Evolutionary conservation across 805 yeast genomes (phyloP), one percentile per base, ranked within the genome.

Genomic region (Candida hungchunana): DNA sequence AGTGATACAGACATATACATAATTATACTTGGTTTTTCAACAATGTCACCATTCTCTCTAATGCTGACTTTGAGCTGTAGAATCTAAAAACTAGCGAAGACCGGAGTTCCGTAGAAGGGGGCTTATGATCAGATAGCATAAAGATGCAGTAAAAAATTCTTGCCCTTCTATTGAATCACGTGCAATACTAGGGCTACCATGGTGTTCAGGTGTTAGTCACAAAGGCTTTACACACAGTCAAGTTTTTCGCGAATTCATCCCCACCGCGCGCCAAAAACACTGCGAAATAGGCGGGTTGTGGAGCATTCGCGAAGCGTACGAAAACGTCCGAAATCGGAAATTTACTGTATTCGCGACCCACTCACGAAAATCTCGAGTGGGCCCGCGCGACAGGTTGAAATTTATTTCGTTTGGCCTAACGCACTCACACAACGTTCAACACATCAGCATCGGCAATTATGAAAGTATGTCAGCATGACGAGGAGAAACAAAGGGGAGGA

Each of bases 401-500:
- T 43, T 42, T 45, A 39, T 43, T 45, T 45, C 40, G 49, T 40
- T 39, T 36, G 41, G 37, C 39, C 17, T 22, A 22, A 25, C 29
- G 6, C 28, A 18, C 34, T 14, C 29, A 20, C 17, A 18, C 34
- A 31, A 31, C 34, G n/a, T 12, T 15, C 10, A 15, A 13, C 20
- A 30, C 18, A 32, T 29, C 35, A 42, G 34, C 37, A 36, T 34
- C 42, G 42, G 46, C 43, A 42, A 36, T 35, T 40, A 42, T 42
- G 46, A 42, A 42, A 39, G 46, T 42, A 42, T 33, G 46, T 39
- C 21, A 13, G 4, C 18, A 26, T 16, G 29, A 22, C 10, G 4
- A 14, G 19, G 32, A 18, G 33, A 21, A 28, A 27, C 23, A 19
- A 13, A 26, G 30, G 34, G 31, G 37, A 19, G 89, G 78, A 93